Evolutionary conservation across 163 green algal species (phyloP).

Genomic region (Prototheca wickerhamii): DNA sequence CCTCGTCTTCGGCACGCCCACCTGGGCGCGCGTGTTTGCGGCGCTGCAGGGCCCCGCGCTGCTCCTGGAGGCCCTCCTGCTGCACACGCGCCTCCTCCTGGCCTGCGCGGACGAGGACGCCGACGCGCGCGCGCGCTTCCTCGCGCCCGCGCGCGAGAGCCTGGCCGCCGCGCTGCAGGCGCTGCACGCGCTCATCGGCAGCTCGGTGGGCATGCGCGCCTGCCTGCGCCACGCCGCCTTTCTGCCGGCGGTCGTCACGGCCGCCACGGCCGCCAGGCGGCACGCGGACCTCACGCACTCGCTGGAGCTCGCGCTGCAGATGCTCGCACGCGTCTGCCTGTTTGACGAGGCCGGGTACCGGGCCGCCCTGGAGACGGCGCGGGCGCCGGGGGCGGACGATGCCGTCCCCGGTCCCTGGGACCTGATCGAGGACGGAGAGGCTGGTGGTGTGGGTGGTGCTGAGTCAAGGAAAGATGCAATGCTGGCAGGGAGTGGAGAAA

Average conservation of each 20-base stretch:
- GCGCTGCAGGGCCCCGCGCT: neutral
- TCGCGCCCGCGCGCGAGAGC: neutral
- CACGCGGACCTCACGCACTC: neutral
- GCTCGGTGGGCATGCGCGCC: neutral
- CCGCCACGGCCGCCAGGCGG: neutral
- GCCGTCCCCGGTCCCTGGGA: neutral
- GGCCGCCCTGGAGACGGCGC: neutral
- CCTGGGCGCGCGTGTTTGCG: neutral
- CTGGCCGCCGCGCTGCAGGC: neutral
- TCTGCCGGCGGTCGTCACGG: neutral
- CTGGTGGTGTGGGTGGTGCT: no score
- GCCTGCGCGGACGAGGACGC: neutral
- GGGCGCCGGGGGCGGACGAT: neutral
- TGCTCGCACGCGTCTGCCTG: neutral
- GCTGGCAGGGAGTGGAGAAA: no score
- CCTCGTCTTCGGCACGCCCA: neutral
- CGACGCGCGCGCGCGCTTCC: neutral
- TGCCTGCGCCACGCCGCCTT: conserved; percentile 1
- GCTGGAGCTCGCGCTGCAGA: neutral
- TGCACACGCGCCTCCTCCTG: neutral
- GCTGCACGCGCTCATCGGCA: neutral
- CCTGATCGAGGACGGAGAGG: neutral
- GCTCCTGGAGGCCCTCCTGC: neutral
- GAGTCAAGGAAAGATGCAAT: no score
- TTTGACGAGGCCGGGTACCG: neutral